These are phyloP conservation scores for Tolypocladium ophioglossoides DNA, from an alignment of 2,329 filamentous ascomycete species.

Conservation along the genomic window DNA sequence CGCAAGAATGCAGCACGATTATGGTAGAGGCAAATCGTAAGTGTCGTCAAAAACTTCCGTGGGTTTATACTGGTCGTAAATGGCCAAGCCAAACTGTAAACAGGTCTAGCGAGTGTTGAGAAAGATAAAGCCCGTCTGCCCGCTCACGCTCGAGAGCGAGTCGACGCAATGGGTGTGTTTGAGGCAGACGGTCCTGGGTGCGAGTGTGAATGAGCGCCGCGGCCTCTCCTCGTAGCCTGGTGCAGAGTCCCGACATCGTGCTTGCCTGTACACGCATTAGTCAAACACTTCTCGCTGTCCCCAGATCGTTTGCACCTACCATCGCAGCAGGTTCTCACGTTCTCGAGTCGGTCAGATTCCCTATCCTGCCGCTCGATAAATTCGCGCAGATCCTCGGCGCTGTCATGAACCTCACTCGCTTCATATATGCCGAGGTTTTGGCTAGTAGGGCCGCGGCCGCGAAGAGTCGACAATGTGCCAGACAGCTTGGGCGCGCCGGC, in stretches of 20 bases:
- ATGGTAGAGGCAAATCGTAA: conserved; percentile 15
- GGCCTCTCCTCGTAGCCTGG: conserved; percentile 33
- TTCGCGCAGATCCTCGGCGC: conserved; percentile 70
- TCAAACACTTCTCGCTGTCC: conserved; percentile 4
- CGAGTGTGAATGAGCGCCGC: conserved; percentile 25
- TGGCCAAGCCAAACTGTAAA: conserved; percentile 3
- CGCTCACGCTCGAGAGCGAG: conserved; percentile 22
- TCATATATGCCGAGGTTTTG: conserved; percentile 44
- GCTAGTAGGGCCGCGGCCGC: conserved; percentile 37
- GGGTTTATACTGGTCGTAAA: conserved; percentile 15
- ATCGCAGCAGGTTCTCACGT: conserved; percentile 95
- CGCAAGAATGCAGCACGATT: neutral
- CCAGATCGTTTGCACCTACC: conserved; percentile 44
- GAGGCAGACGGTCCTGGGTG: conserved; percentile 24
- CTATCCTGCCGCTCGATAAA: conserved; percentile 71
- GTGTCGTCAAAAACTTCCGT: conserved; percentile 18
- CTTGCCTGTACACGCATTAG: conserved; percentile 43
- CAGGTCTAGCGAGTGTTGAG: neutral
- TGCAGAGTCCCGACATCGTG: conserved; percentile 59
- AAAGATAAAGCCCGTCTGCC: neutral
- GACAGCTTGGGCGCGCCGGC: conserved; percentile 30
- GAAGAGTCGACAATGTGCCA: conserved; percentile 42
- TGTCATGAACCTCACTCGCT: conserved; percentile 57
- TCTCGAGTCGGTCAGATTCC: conserved; percentile 74
- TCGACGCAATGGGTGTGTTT: conserved; percentile 23